Evolutionary conservation across 2,329 filamentous ascomycete genomes (phyloP), one percentile per base, ranked within the genome.

Genomic region (Fusarium fracticaudum): DNA sequence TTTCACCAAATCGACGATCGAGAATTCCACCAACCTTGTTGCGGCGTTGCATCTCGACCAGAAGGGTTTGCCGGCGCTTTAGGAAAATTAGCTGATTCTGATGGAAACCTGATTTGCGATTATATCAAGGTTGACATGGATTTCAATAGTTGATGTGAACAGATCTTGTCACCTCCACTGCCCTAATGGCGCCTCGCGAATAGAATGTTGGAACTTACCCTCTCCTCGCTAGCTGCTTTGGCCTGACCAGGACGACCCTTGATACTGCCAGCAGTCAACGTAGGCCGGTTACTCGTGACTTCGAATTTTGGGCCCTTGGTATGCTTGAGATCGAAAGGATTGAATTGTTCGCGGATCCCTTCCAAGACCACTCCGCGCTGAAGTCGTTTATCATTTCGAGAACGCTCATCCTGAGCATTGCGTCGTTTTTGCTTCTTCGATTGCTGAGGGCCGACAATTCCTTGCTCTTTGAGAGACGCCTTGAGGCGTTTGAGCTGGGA

Each of bases 401-500:
- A 88, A 64, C 89, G 90, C 59, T 88, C 89, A 83, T 91, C 91
- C 82, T 91, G 91, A 61, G 88, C 90, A 79, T 89, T 88, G 80
- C 93, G 91, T 79, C 94, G 93, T 82, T 94, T 95, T 82, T 97
- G 93, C 84, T 98, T 98, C 80, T 98, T 98, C 14, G 95, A 98
- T 79, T 98, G 92, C 78, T 97, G 95, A 11, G 95, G 95, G 4
- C 95, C 94, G 47, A 95, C 91, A 59, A 99, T 92, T 62, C 96
- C 96, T 80, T 96, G 94, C 66, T 98, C 95, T 72, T 91, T 90
- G 53, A 99, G 88, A 15, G 95, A 98, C 76, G 94, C 89, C 85
- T 98, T 99, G 50, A 99, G 89, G 83, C 95, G 93, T 85, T 98
- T 99, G 67, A 99, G 89, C 86, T 99, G 97, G 18, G 97, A 99